Base-by-base conservation (phyloP, 148 eudicot genomes). In the Vaccinium macrocarpon region DNA sequence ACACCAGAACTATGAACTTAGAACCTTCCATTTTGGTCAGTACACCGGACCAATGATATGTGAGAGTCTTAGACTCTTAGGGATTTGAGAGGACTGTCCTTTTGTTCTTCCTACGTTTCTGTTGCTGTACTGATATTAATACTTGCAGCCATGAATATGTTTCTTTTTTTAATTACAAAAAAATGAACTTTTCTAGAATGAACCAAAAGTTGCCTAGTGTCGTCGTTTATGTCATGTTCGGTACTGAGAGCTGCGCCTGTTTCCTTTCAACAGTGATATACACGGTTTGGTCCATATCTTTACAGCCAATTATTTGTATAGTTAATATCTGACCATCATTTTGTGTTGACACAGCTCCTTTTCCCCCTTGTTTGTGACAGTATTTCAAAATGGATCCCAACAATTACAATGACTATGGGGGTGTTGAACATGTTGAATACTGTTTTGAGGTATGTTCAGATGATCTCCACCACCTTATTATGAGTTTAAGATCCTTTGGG, bases 341-440 rank as follows among this genome's bases (percentile, higher is more conserved):
- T 32, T 50, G 46, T 23, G 48, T 13, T 81, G 23, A 84, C 53
- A 86, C 56, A 46, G 8, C 59, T 48, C 49, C 16, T 79, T 81
- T 78, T 78, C 23, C 84, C 56, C 78, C 76, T 78, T 51, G 78
- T 88, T 75, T 11, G 59, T 84, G 83, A 84, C 81, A 97, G 99
- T 97, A 97, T 86, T 97, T 92, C 94, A 91, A 95, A 88, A 97
- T 97, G 99, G 89, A 94, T 87, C 90, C 92, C 59, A 91, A 79
- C 76, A 95, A 92, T 53, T 97, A 89, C 81, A 94, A 94, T 64
- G 64, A 72, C 88, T 89, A 89, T 85, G 95, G 96, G 75, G 98
- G 95, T 27, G 86, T 95, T 59, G 97, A 92, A 68, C 99, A 97
- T 87, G 92, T 94, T 82, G 90, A 88, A n/a, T 97, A 95, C 85